These are phyloP conservation scores for Heliamphora exappendiculata DNA, from an alignment of 148 eudicot genomes.

Conservation along the genomic window DNA sequence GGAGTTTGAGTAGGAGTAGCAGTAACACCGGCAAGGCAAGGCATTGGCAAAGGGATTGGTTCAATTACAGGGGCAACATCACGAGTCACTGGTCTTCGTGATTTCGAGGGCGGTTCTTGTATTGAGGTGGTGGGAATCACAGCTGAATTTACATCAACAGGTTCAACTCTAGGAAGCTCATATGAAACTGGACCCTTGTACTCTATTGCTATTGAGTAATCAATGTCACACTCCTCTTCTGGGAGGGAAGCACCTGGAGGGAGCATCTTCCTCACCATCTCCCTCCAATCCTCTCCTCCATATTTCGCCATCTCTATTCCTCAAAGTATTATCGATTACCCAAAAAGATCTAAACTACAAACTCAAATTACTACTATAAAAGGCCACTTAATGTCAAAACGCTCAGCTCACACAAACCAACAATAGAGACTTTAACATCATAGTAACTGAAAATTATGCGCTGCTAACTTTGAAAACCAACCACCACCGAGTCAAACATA, in stretches of 20 bases:
- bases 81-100: constrained; percentile 36
- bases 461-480: constrained; percentile 11
- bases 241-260: constrained; percentile 76
- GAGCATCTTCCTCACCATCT: constrained; percentile 66
- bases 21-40: constrained; percentile 43
- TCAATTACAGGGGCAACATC: constrained; percentile 45
- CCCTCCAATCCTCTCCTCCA: constrained; percentile 56
- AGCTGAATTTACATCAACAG: constrained; percentile 48
- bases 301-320: constrained; percentile 46
- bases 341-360: constrained; percentile 8
- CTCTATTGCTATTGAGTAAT: constrained; percentile 79
- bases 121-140: constrained; percentile 51
- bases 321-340: constrained; percentile 14
- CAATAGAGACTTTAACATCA: constrained; percentile 1
- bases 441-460: neutral
- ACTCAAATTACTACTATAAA: constrained; percentile 10
- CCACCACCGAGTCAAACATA: neutral
- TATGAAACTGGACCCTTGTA: constrained; percentile 64
- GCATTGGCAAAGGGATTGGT: constrained; percentile 62
- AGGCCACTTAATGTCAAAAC: neutral
- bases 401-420: neutral
- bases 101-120: constrained; percentile 49
- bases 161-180: constrained; percentile 73
- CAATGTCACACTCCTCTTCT: constrained; percentile 49
- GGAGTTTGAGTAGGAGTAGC: constrained; percentile 56